Conservation (phyloP, 805 yeast species). For the Candida vartiovaarae region DNA sequence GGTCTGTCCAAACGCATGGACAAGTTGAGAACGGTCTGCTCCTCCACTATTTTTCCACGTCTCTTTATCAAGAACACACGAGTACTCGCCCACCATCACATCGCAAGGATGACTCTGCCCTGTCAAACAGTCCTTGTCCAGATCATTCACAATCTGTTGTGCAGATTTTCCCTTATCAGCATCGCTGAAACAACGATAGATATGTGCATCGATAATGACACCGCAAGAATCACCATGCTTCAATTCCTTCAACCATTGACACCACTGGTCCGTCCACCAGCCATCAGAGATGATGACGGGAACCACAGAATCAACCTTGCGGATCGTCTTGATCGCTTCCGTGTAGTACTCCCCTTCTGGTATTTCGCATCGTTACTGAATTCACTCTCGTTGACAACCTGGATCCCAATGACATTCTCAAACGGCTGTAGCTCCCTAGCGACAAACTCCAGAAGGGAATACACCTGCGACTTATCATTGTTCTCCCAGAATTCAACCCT, state of each 20-base stretch:
- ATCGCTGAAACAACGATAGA: conserved; percentile 81
- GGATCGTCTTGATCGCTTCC: conserved; percentile 54
- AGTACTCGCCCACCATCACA: conserved; percentile 79
- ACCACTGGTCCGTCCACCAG: conserved; percentile 86
- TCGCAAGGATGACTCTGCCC: conserved; percentile 51
- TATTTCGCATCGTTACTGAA: conserved; percentile 46
- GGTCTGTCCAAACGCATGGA: conserved; percentile 52
- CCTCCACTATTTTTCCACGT: conserved; percentile 53
- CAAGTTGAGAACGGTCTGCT: conserved; percentile 47
- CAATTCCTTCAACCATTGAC: conserved; percentile 51
- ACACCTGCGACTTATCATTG: conserved; percentile 22
- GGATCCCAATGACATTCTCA: conserved; percentile 76
- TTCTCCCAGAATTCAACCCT: conserved; percentile 57
- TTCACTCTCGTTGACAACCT: conserved; percentile 79
- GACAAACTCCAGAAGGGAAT: conserved; percentile 47
- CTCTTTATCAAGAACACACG: conserved; percentile 73
- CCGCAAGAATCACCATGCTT: conserved; percentile 35
- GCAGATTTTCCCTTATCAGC: conserved; percentile 62
- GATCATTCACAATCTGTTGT: conserved; percentile 50
- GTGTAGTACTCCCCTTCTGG: conserved; percentile 54
- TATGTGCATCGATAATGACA: conserved; percentile 75
- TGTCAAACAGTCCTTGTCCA: conserved; percentile 42
- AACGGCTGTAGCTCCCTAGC: conserved; percentile 48
- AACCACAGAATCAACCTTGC: conserved; percentile 44
- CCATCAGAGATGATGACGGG: conserved; percentile 88